Base-by-base conservation (phyloP, 73 alveolate species). In the Tetrahymena thermophila region DNA sequence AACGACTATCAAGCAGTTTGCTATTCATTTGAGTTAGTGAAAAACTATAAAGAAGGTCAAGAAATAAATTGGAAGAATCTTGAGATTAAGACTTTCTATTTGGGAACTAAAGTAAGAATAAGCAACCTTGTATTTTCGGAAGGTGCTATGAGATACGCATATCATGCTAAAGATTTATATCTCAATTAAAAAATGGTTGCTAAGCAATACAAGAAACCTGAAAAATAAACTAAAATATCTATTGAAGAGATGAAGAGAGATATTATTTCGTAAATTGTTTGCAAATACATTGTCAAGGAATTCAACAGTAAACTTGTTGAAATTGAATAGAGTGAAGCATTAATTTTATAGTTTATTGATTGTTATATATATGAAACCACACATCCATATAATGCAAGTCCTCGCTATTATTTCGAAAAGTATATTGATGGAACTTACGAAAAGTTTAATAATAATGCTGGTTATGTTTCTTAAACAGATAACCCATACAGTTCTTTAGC, bases 401-500 rank as follows among this genome's bases (percentile, higher is more conserved):
- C 83, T 34, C 95, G 8, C 37, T 96, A 96, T 71, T 96, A 93
- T 35, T 97, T 94, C 14, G 98, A 96, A 95, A 96, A 96, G 85
- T 95, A 57, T 37, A 89, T 96, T 37, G 94, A 95, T 55, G 98
- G 98, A 14, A 35, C 84, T 34, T 96, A 96, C 85, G 95, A 85
- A 95, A 96, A 96, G 94, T 96, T 93, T 94, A 95, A 96, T 85
- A 96, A 95, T 57, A 96, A 96, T 93, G 96, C 98, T 21, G 98
- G 98, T 40, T 95, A 96, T 96, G 93, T 89, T 55, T 34, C 93
- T 94, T 35, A 58, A 23, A 34, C 85, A 31, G 94, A 85, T 34
- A 94, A 96, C 43, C 96, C 57, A 16, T 95, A 93, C 85, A 85
- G 97, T 35, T 58, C 94, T 56, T 50, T 96, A 34, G 98, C 98